Evolutionary conservation across 257 asterid species (phyloP), one percentile per base, ranked within the genome.

Genomic region (Ehretia macrophylla): DNA sequence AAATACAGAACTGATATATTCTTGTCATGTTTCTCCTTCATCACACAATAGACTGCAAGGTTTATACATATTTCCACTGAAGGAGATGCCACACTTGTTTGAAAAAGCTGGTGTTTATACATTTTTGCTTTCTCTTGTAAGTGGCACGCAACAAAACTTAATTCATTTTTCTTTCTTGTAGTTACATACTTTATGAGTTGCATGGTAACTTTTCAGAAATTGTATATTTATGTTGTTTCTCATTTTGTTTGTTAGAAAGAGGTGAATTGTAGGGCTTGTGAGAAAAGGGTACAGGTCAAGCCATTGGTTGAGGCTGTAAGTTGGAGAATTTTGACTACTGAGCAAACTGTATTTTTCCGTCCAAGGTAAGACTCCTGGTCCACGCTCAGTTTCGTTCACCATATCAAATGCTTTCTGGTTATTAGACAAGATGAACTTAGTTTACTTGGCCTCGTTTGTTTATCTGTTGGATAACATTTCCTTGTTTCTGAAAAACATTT

Each of bases 121-220:
- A 10, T 78, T 81, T 67, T 70, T 65, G 38, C 80, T 85, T 65
- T 76, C 77, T 56, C 77, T 81, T 81, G 96, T 88, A 79, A 79
- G 71, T 75, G 32, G 32, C 17, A 10, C 47, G 45, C n/a, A n/a
- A 48, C 35, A 27, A 27, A 27, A 0, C 23, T n/a, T n/a, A n/a
- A n/a, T n/a, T n/a, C 53, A 21, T 18, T 20, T 6, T 4, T 39
- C 17, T 12, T 55, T 54, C 22, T 18, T 11, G 35, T n/a, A 45
- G 16, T 22, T 14, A 21, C 20, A 56, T 48, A 44, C 51, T 44
- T 38, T 18, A 17, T 32, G 6, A 44, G 27, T 18, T 32, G 32
- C 32, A 62, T 62, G 51, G 58, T 32, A 5, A 51, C 10, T 8
- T 40, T 18, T 14, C n/a, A 22, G 10, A 44, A 22, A 14, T 14